Percentiles rank a stretch among this genome's conserved stretches.
phyloP scores from a whole-genome alignment of 2,329 filamentous ascomycete species.

The Xylariaceae sp. region DNA sequence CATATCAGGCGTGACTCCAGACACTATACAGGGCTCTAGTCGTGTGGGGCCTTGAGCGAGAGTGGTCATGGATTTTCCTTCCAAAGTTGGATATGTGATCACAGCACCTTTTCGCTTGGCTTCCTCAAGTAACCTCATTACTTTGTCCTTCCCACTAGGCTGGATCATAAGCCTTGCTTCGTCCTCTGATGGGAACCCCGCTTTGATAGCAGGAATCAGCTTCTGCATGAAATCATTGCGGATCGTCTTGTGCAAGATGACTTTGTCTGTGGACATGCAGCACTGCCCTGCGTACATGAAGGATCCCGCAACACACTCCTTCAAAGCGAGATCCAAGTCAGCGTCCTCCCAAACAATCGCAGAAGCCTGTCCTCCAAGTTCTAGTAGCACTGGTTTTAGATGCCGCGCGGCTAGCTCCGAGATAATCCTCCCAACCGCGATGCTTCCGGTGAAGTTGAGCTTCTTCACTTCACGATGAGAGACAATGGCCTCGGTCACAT shows the following conservation, averaged over 20 bases:
- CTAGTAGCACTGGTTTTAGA: slow-evolving; percentile 80
- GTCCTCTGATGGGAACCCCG: slow-evolving; percentile 59
- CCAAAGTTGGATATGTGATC: slow-evolving; percentile 51
- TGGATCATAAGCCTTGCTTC: slow-evolving; percentile 75
- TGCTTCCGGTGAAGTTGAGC: slow-evolving; percentile 86
- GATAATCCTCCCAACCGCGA: slow-evolving; percentile 73
- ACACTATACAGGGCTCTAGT: slow-evolving; percentile 64
- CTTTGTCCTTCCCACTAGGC: slow-evolving; percentile 66
- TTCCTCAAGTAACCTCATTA: slow-evolving; percentile 55
- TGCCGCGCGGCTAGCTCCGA: slow-evolving; percentile 71
- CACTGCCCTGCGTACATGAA: slow-evolving; percentile 80
- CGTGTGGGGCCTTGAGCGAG: slow-evolving; percentile 37
- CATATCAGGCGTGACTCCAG: slow-evolving; percentile 67
- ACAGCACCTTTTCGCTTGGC: slow-evolving; percentile 17
- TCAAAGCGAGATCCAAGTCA: slow-evolving; percentile 72
- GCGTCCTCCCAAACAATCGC: slow-evolving; percentile 82
- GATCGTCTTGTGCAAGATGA: slow-evolving; percentile 61
- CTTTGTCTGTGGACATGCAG: slow-evolving; percentile 85
- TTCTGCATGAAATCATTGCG: slow-evolving; percentile 51
- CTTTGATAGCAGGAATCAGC: slow-evolving; percentile 47
- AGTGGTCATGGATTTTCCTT: not conserved
- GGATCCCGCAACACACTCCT: slow-evolving; percentile 69
- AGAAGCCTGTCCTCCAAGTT: slow-evolving; percentile 82
- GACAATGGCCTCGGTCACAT: slow-evolving; percentile 71
- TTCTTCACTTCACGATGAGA: slow-evolving; percentile 72